Evolutionary conservation across 495 filamentous ascomycete species (phyloP).

Genomic region (Aspergillus campestris): DNA sequence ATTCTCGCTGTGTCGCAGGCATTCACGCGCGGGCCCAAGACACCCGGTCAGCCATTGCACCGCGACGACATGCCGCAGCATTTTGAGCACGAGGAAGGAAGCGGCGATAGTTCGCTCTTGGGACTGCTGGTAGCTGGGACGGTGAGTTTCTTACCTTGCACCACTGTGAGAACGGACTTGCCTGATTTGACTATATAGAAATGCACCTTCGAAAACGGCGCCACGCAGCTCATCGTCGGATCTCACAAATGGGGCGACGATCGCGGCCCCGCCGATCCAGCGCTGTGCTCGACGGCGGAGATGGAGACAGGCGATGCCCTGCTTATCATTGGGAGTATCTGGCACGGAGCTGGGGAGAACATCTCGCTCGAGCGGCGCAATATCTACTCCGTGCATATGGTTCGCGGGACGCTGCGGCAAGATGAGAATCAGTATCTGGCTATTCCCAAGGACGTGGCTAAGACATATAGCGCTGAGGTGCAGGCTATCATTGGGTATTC

Average conservation of each 20-base stretch:
- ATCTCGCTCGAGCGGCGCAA: constrained; percentile 16
- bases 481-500: constrained; percentile 21
- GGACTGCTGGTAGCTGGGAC: constrained; percentile 28
- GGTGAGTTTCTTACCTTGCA: constrained; percentile 1
- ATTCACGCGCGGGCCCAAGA: constrained; percentile 14
- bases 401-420: constrained; percentile 17
- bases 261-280: constrained; percentile 6
- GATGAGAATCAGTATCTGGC: constrained; percentile 24
- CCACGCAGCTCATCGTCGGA: constrained; percentile 20
- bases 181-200: too few relatives aligned
- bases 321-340: constrained; percentile 18
- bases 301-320: constrained; percentile 18
- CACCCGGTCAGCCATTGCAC: constrained; percentile 18
- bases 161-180: too few relatives aligned
- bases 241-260: constrained; percentile 18
- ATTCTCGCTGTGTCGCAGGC: constrained; percentile 17
- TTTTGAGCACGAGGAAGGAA: constrained; percentile 13
- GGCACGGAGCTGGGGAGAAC: constrained; percentile 17
- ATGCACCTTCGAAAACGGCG: constrained; percentile 24
- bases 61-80: constrained; percentile 26
- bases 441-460: constrained; percentile 19
- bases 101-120: constrained; percentile 12
- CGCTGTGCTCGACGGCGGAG: constrained; percentile 10
- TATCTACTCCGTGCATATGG: constrained; percentile 23
- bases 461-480: constrained; percentile 14